phyloP scores from a whole-genome alignment of 1,284 basidiomycete species.

The Heterobasidion annosum region DNA sequence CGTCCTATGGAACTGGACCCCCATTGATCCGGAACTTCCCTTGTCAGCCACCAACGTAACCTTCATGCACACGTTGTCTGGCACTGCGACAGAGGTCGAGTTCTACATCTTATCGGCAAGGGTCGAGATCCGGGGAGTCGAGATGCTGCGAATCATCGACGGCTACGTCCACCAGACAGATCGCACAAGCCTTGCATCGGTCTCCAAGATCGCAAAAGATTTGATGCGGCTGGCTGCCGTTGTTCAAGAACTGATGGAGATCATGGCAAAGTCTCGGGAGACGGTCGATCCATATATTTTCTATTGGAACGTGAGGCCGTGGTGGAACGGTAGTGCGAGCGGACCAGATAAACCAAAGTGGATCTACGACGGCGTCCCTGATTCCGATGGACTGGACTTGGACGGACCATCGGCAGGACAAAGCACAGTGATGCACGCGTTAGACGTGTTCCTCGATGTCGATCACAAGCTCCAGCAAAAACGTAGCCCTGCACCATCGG shows the following conservation, averaged over 20 bases:
- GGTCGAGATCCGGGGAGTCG: conserved; percentile 82
- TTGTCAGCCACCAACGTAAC: conserved; percentile 54
- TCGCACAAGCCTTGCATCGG: conserved; percentile 58
- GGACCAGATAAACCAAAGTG: conserved; percentile 53
- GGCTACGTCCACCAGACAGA: conserved; percentile 70
- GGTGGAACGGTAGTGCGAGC: conserved; percentile 81
- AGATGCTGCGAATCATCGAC: conserved; percentile 84
- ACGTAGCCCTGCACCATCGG: conserved; percentile 61
- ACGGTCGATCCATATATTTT: conserved; percentile 83
- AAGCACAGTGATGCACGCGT: conserved; percentile 80
- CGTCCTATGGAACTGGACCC: conserved; percentile 90
- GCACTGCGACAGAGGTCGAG: conserved; percentile 74
- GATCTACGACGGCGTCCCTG: conserved; percentile 77
- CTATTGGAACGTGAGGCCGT: conserved; percentile 88
- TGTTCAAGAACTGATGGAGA: conserved; percentile 66
- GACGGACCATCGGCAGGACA: conserved; percentile 94
- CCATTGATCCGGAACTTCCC: conserved; percentile 43
- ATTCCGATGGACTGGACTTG: conserved; percentile 49
- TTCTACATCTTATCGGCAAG: conserved; percentile 86
- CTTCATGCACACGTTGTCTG: conserved; percentile 75
- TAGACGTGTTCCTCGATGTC: conserved; percentile 76
- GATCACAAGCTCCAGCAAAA: conserved; percentile 75
- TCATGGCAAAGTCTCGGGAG: conserved; percentile 64
- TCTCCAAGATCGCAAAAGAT: conserved; percentile 67
- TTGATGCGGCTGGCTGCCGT: conserved; percentile 62